Percentiles rank a stretch among this genome's conserved stretches.
phyloP scores from a whole-genome alignment of 305 asterid genomes.

The Striga hermonthica region DNA sequence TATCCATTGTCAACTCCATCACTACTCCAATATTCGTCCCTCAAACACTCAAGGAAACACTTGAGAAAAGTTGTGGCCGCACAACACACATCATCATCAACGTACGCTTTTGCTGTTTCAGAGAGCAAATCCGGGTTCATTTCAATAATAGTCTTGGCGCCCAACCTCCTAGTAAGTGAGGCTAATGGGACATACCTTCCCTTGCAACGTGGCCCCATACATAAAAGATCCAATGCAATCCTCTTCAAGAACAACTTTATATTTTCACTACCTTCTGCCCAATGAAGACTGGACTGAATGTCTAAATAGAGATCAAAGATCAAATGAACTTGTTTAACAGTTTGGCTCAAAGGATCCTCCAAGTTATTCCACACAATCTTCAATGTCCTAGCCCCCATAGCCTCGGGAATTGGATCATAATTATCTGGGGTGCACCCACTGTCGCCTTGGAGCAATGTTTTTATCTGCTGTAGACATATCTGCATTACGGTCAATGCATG shows the following conservation, averaged over 20 bases:
- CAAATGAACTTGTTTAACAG: conserved; percentile 94
- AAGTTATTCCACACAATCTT: conserved; percentile 89
- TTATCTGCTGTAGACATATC: conserved; percentile 95
- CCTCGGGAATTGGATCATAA: conserved; percentile 65
- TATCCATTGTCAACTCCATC: conserved; percentile 77
- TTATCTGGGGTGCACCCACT: conserved; percentile 34
- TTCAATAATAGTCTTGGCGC: conserved; percentile 65
- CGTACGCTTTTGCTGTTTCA: conserved; percentile 68
- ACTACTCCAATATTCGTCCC: conserved; percentile 85
- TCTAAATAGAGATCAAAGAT: conserved; percentile 89
- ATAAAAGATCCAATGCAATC: conserved; percentile 77
- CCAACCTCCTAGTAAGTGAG: conserved; percentile 80
- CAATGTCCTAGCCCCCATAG: conserved; percentile 64
- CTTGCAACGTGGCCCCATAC: conserved; percentile 88
- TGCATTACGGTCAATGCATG: conserved; percentile 93
- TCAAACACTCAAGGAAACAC: conserved; percentile 82
- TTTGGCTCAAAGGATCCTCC: conserved; percentile 97
- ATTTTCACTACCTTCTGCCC: conserved; percentile 60
- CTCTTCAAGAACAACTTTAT: conserved; percentile 60
- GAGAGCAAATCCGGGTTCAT: conserved; percentile 69
- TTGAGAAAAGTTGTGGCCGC: conserved; percentile 82
- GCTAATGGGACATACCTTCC: conserved; percentile 90
- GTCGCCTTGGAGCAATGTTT: conserved; percentile 57
- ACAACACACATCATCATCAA: conserved; percentile 92
- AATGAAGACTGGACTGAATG: conserved; percentile 60